Conservation (phyloP, 208 protist species). For the Leishmania lainsoni region DNA sequence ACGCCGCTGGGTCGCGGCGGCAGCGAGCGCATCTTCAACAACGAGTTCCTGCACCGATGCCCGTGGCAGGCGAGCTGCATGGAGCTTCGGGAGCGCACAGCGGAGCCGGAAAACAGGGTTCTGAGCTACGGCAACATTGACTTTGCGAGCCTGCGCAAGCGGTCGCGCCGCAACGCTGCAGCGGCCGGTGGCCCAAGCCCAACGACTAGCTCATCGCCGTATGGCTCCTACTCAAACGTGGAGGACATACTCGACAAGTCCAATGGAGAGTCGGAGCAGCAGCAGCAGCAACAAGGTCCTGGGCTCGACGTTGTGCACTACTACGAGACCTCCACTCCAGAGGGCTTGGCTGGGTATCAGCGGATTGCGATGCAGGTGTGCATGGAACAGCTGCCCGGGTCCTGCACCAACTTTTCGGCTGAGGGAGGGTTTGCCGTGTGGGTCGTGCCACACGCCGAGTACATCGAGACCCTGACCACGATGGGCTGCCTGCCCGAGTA, state of each 20-base stretch:
- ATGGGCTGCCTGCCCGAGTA: slow-evolving; percentile 21
- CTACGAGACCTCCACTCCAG: slow-evolving; percentile 39
- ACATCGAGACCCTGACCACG: slow-evolving; percentile 16
- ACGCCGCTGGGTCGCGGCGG: slow-evolving; percentile 34
- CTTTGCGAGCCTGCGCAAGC: slow-evolving; percentile 24
- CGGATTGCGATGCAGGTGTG: slow-evolving; percentile 30
- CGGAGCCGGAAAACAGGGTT: slow-evolving; percentile 20
- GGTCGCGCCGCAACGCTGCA: background rate
- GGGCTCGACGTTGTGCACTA: slow-evolving; percentile 41
- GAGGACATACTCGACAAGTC: slow-evolving; percentile 22
- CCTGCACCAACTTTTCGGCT: slow-evolving; percentile 33
- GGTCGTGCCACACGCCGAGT: slow-evolving; percentile 32
- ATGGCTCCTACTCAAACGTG: slow-evolving; percentile 29
- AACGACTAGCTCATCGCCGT: background rate
- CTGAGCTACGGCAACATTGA: slow-evolving; percentile 34
- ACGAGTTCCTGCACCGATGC: slow-evolving; percentile 31
- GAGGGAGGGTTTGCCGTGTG: slow-evolving; percentile 38
- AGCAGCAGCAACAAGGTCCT: slow-evolving; percentile 13
- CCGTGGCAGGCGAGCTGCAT: slow-evolving; percentile 43
- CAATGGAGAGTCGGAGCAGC: background rate
- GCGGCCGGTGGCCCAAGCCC: background rate
- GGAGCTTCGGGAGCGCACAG: slow-evolving; percentile 32
- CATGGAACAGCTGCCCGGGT: slow-evolving; percentile 27
- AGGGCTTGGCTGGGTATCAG: slow-evolving; percentile 37
- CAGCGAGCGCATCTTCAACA: slow-evolving; percentile 41